These are phyloP conservation scores for Suhomyces bokatorum DNA, from an alignment of 1,139 yeast species.

Conservation along the genomic window DNA sequence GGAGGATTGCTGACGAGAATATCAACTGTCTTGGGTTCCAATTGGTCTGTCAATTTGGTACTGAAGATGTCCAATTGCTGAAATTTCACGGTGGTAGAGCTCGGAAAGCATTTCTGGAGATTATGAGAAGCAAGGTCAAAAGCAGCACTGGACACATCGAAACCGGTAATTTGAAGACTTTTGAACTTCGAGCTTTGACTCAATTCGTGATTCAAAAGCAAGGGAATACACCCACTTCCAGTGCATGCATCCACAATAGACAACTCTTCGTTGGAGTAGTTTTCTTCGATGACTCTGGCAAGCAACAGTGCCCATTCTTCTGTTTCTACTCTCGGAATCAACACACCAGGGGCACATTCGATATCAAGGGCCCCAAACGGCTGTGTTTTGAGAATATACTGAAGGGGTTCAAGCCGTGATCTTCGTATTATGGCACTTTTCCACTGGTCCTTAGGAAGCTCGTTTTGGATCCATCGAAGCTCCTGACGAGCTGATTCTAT, in stretches of 20 bases:
- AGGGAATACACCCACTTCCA: slow-evolving; percentile 87
- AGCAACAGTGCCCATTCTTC: slow-evolving; percentile 79
- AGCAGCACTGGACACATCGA: slow-evolving; percentile 65
- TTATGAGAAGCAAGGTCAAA: slow-evolving; percentile 53
- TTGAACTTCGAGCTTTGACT: slow-evolving; percentile 12
- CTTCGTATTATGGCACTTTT: slow-evolving; percentile 38
- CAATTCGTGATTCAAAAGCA: slow-evolving; percentile 46
- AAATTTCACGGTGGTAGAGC: slow-evolving; percentile 18
- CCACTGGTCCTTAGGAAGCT: slow-evolving; percentile 41
- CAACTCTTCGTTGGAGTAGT: slow-evolving; percentile 8
- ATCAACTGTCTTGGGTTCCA: slow-evolving; percentile 30
- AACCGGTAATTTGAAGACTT: slow-evolving; percentile 38
- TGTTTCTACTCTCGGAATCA: slow-evolving; percentile 94
- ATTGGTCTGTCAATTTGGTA: not conserved
- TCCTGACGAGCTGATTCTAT: slow-evolving; percentile 38
- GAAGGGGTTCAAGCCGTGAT: slow-evolving; percentile 61
- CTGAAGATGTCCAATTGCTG: slow-evolving; percentile 12
- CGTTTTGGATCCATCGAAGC: slow-evolving; percentile 42
- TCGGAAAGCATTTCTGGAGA: slow-evolving; percentile 9
- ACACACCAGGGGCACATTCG: slow-evolving; percentile 59
- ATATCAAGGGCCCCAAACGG: slow-evolving; percentile 78
- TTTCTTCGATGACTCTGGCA: not conserved
- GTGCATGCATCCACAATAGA: slow-evolving; percentile 56
- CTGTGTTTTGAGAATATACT: slow-evolving; percentile 80
- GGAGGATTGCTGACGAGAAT: slow-evolving; percentile 87